phyloP scores from a whole-genome alignment of 2,329 filamentous ascomycete genomes.

The Claviceps digitariae region DNA sequence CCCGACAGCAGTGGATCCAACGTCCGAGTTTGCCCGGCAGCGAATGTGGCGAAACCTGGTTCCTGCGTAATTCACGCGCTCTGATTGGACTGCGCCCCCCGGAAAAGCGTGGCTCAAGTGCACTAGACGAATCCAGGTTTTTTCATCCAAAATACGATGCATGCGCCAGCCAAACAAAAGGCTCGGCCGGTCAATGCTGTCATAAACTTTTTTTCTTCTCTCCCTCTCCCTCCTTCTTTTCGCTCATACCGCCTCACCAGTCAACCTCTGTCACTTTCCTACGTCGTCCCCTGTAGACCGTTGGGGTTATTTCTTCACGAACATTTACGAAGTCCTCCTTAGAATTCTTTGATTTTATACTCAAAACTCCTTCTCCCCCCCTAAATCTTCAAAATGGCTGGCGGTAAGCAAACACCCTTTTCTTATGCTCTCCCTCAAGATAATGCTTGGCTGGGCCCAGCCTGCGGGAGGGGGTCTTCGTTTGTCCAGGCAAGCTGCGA shows the following conservation, averaged over 20 bases:
- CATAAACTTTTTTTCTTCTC: slow-evolving; percentile 23
- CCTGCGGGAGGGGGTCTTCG: not conserved
- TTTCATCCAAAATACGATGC: not conserved
- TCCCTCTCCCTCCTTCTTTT: slow-evolving; percentile 13
- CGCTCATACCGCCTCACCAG: slow-evolving; percentile 7
- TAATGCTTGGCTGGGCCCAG: not conserved
- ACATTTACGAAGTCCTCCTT: slow-evolving; percentile 5
- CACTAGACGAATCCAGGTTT: not conserved
- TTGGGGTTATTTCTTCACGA: slow-evolving; percentile 4
- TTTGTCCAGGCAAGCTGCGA: not conserved
- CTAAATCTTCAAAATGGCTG: slow-evolving; percentile 26
- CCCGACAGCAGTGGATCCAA: not conserved
- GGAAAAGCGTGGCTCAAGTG: slow-evolving; percentile 20
- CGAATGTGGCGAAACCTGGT: slow-evolving; percentile 6
- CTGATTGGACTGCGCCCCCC: slow-evolving; percentile 24
- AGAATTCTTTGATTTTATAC: not conserved
- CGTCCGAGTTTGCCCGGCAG: slow-evolving; percentile 23
- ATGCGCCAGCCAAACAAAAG: slow-evolving; percentile 1
- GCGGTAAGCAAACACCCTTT: slow-evolving; percentile 24
- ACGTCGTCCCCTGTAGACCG: not conserved
- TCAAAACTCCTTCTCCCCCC: too few relatives aligned
- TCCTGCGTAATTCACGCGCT: slow-evolving; percentile 19
- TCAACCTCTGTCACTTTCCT: slow-evolving; percentile 5
- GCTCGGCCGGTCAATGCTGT: slow-evolving; percentile 22
- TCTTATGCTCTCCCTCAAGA: not conserved